Base-by-base conservation (phyloP, 2,329 filamentous ascomycete genomes). In the Fonsecaea multimorphosa region DNA sequence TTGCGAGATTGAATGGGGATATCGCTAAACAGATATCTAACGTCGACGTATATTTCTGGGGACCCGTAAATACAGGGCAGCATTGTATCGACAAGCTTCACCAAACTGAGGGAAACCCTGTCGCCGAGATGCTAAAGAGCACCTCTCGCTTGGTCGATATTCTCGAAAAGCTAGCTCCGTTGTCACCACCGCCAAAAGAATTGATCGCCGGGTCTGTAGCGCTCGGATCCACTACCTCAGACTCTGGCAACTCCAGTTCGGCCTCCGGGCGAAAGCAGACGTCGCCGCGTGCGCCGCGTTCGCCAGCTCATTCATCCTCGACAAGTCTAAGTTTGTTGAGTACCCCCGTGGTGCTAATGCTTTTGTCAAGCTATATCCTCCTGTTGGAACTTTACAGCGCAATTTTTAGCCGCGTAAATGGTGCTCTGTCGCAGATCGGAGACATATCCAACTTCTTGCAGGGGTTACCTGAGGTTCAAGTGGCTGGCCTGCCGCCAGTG, bases 321-420 rank as follows among this genome's bases (percentile, higher is more conserved):
- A 32, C 27, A 51, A 27, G n/a, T 2, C 3, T 27, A 8, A 46
- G 16, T 8, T 34, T 49, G 19, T 51, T 58, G 53, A 63, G 55
- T 36, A 54, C 40, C n/a, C 56, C 62, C 34, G 9, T 64, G 19
- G 57, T 54, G 14, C 34, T 64, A 22, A 60, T 64, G 62, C 22
- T 64, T 27, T n/a, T 64, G 7, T 64, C 62, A 54, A 61, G 56
- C 34, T 64, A 64, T 19, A 27, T 64, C 31, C 62, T 54, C 5
- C 46, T 64, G 2, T 22, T 64, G 3, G 62, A 60, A 16, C 56
- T 64, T 57, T 64, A 61, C 56, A 24, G 49, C 34, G 27, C 32
- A 19, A 14, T 64, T 16, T 64, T 64, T 49, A 36, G n/a, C 49
- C 56, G 52, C 22, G 61, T 57, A 1, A 7, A 2, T 29, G 58